Percentiles rank a stretch among this genome's conserved stretches.
These are phyloP conservation scores for Xylaria hypoxylon DNA, from an alignment of 2,329 filamentous ascomycete genomes.

Conservation along the genomic window DNA sequence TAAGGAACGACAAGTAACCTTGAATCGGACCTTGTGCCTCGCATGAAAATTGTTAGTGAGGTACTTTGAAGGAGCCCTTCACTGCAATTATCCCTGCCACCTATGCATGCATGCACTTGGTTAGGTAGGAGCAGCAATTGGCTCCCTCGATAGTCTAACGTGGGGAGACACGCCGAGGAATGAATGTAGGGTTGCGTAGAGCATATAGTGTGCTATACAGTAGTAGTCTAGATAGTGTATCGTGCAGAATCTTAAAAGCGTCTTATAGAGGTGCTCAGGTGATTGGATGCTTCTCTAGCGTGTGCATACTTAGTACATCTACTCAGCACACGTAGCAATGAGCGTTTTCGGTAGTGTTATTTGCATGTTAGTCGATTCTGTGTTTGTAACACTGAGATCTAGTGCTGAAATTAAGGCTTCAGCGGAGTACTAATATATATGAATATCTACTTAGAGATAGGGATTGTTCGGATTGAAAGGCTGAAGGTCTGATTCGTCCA, in stretches of 20 bases:
- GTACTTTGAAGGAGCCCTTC: constrained; percentile 1
- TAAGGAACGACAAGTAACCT: not conserved
- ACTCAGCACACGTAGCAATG: not conserved
- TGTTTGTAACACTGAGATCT: constrained; percentile 26
- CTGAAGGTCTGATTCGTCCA: constrained; percentile 46
- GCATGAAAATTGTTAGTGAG: constrained; percentile 32
- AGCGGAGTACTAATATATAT: constrained; percentile 16
- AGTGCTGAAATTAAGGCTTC: constrained; percentile 31
- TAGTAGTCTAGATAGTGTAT: too few relatives aligned
- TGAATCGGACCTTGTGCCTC: not conserved
- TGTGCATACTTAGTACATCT: too few relatives aligned
- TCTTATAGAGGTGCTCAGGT: not conserved
- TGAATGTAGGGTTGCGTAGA: not conserved
- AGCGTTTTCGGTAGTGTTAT: constrained; percentile 1
- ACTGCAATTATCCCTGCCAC: constrained; percentile 17
- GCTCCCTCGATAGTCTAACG: constrained; percentile 5
- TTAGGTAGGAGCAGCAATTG: constrained; percentile 24
- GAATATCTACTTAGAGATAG: constrained; percentile 42
- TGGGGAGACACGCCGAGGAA: constrained; percentile 20
- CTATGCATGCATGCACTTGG: constrained; percentile 20
- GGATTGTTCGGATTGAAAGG: constrained; percentile 43
- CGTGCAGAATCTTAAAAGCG: not conserved
- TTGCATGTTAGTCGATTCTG: not conserved
- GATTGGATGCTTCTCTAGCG: not conserved
- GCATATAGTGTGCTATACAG: too few relatives aligned